These are phyloP conservation scores for Talaromyces sp. DNA, from an alignment of 2,329 filamentous ascomycete species.

Conservation along the genomic window DNA sequence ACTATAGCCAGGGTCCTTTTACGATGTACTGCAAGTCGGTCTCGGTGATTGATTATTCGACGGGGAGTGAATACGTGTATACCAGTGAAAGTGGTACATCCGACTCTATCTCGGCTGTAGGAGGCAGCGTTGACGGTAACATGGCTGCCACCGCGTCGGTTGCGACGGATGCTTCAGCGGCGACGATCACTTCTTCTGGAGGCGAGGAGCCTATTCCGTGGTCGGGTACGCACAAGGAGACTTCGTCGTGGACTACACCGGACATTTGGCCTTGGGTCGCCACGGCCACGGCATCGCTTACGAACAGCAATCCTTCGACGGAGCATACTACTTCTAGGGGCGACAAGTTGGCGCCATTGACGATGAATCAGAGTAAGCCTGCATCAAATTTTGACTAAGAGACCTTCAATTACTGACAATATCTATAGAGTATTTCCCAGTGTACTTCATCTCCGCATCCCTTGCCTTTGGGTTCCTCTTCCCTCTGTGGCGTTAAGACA, in stretches of 20 bases:
- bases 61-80: slow-evolving; percentile 80
- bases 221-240: slow-evolving; percentile 46
- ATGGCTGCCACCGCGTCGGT: slow-evolving; percentile 42
- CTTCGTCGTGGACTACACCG: slow-evolving; percentile 51
- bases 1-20: slow-evolving; percentile 80
- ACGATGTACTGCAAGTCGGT: slow-evolving; percentile 77
- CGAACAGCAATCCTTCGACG: slow-evolving; percentile 65
- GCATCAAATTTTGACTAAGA: slow-evolving; percentile 25
- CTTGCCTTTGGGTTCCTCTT: slow-evolving; percentile 45
- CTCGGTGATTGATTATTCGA: slow-evolving; percentile 84
- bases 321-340: slow-evolving; percentile 75
- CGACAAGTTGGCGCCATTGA: slow-evolving; percentile 69
- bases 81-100: slow-evolving; percentile 72
- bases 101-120: slow-evolving; percentile 76
- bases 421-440: slow-evolving; percentile 48
- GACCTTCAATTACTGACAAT: slow-evolving; percentile 20
- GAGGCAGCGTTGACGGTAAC: slow-evolving; percentile 68
- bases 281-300: slow-evolving; percentile 47
- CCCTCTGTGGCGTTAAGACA: slow-evolving; percentile 45
- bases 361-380: slow-evolving; percentile 63
- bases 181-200: slow-evolving; percentile 54
- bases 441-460: slow-evolving; percentile 51
- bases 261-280: slow-evolving; percentile 68
- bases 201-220: slow-evolving; percentile 65
- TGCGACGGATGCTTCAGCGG: slow-evolving; percentile 54